Base-by-base conservation (phyloP, 352 stramenopile species). In the Globisporangium recalcitrans region DNA sequence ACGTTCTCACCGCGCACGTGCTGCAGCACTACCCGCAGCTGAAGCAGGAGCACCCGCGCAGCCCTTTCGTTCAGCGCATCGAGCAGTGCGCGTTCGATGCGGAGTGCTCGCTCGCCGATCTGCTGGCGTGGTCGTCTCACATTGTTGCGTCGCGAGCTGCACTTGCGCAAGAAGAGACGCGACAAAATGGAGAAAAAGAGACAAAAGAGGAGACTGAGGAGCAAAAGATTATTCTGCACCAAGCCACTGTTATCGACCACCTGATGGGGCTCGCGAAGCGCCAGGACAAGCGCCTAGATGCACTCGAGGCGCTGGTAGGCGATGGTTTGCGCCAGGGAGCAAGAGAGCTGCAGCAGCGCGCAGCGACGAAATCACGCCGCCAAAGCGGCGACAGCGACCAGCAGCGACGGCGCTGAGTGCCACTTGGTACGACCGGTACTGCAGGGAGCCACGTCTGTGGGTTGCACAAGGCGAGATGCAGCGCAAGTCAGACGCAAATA, bases 401-500 rank as follows among this genome's bases (percentile, higher is more conserved):
- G 10, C 52, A 8, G 32, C 52, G 4, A 58, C 32, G 32, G 9
- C 54, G 6, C 24, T 60, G 36, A 60, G 38, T 11, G 26, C 36
- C 0, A 53, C 16, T 11, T 60, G 40, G 36, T 60, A 60, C 26
- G 40, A 60, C 54, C 53, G 54, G 38, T 53, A 60, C 54, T 58
- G 34, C 31, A 11, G 52, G 9, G 34, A 58, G 34, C 52, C 52
- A 24, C 52, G 32, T 26, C 52, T 58, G 2, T 48, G 52, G 34
- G 32, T 34, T 22, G 52, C 52, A 48, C 6, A 47, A 58, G 52
- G 31, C n/a, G 29, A 60, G 22, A 52, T 29, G 32, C 32, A 44
- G 32, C 52, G n/a, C 32, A 46, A 58, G 32, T 58, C 52, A 58
- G 52, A 58, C 22, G 32, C 11, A 4, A 58, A 48, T 32, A 40